A percentile compares a stretch with the other conserved stretches of the same genome.
These are phyloP conservation scores for Leccinum ochraceum DNA, from an alignment of 768 basidiomycete genomes.

Conservation along the genomic window DNA sequence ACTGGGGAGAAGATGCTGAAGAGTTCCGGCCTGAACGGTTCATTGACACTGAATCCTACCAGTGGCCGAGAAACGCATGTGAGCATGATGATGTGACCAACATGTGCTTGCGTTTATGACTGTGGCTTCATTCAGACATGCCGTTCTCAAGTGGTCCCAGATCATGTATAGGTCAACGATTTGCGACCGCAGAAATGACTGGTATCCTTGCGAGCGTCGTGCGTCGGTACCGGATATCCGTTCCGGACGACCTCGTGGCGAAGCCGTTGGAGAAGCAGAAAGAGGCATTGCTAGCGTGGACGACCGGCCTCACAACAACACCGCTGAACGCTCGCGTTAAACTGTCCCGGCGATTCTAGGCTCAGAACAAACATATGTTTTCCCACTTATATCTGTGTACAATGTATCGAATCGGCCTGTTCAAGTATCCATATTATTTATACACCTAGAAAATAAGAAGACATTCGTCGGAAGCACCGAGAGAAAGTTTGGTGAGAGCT, in stretches of 20 bases:
- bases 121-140: conserved; percentile 31
- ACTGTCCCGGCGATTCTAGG: conserved; percentile 18
- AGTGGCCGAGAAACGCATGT: conserved; percentile 7
- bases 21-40: conserved; percentile 53
- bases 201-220: conserved; percentile 46
- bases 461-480: not conserved
- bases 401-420: not conserved
- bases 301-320: conserved; percentile 35
- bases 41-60: conserved; percentile 48
- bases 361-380: not conserved
- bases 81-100: conserved; percentile 14
- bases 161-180: conserved; percentile 51
- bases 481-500: not conserved
- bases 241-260: conserved; percentile 38
- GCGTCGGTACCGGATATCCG: conserved; percentile 40
- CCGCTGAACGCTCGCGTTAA: conserved; percentile 33
- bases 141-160: conserved; percentile 48
- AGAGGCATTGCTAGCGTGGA: conserved; percentile 38
- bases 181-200: conserved; percentile 43
- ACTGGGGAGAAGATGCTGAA: conserved; percentile 48
- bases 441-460: not conserved
- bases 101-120: not conserved
- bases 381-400: not conserved
- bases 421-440: not conserved
- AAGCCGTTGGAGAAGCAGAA: conserved; percentile 36